phyloP scores from a whole-genome alignment of 1,284 basidiomycete species.

The Cystobasidium sp. region DNA sequence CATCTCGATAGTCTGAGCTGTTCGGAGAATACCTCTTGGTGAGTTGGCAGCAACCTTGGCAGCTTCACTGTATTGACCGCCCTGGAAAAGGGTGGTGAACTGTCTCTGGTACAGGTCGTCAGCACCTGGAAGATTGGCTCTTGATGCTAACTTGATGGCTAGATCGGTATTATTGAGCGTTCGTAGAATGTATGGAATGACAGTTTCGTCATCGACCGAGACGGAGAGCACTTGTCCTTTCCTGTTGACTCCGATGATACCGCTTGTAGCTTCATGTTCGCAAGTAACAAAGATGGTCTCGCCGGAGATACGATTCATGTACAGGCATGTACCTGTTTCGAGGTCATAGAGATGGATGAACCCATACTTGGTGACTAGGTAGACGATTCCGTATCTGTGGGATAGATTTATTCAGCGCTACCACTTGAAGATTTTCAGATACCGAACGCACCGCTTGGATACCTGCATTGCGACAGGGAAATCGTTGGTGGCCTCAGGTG shows the following conservation, averaged over 20 bases:
- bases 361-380: slow-evolving; percentile 97
- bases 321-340: slow-evolving; percentile 97
- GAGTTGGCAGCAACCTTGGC: slow-evolving; percentile 98
- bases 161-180: slow-evolving; percentile 97
- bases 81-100: slow-evolving; percentile 89
- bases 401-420: neutral
- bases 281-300: slow-evolving; percentile 99
- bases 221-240: slow-evolving; percentile 92
- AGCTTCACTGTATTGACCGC: slow-evolving; percentile 91
- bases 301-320: slow-evolving; percentile 99
- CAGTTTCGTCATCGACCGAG: slow-evolving; percentile 92
- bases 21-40: slow-evolving; percentile 93
- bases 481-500: slow-evolving; percentile 95
- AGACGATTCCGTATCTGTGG: slow-evolving; percentile 85
- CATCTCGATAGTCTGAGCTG: slow-evolving; percentile 92
- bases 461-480: slow-evolving; percentile 99
- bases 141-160: slow-evolving; percentile 95
- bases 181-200: slow-evolving; percentile 90
- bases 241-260: slow-evolving; percentile 99
- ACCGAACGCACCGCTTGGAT: slow-evolving; percentile 66
- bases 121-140: slow-evolving; percentile 95
- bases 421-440: neutral
- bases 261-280: slow-evolving; percentile 89
- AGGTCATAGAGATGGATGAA: slow-evolving; percentile 99
- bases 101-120: slow-evolving; percentile 97